These are phyloP conservation scores for Emydomyces testavorans DNA, from an alignment of 2,329 filamentous ascomycete species.

Conservation along the genomic window DNA sequence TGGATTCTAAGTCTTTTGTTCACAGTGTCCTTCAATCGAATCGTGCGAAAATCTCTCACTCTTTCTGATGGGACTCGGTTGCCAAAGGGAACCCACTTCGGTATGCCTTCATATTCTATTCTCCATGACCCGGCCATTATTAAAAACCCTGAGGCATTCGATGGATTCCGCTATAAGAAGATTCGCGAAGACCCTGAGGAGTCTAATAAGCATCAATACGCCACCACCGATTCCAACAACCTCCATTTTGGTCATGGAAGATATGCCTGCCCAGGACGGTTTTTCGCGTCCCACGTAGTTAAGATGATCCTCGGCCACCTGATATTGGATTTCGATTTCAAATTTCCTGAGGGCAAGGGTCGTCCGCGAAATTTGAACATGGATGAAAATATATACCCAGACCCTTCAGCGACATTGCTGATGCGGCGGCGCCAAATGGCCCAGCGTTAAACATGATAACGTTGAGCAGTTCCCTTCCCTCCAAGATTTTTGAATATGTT, in stretches of 20 bases:
- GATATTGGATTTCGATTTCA: slow-evolving; percentile 23
- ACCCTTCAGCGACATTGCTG: slow-evolving; percentile 16
- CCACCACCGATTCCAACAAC: slow-evolving; percentile 15
- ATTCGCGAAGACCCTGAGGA: slow-evolving; percentile 15
- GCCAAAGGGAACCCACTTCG: slow-evolving; percentile 15
- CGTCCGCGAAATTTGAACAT: slow-evolving; percentile 18
- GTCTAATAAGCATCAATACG: slow-evolving; percentile 16
- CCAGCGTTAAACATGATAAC: background rate
- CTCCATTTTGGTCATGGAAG: slow-evolving; percentile 26
- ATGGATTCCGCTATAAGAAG: slow-evolving; percentile 20
- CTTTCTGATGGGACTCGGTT: slow-evolving; percentile 19
- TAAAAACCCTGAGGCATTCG: slow-evolving; percentile 18
- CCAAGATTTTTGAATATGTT: background rate
- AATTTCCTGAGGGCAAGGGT: slow-evolving; percentile 14
- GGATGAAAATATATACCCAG: slow-evolving; percentile 21
- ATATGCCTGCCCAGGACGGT: slow-evolving; percentile 26
- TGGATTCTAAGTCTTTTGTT: background rate
- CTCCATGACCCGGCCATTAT: slow-evolving; percentile 15
- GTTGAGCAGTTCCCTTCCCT: background rate
- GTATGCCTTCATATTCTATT: slow-evolving; percentile 17
- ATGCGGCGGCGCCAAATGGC: slow-evolving; percentile 8
- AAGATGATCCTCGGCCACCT: slow-evolving; percentile 24
- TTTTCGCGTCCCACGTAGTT: slow-evolving; percentile 24
- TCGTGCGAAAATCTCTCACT: slow-evolving; percentile 14
- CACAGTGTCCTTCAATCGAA: slow-evolving; percentile 17